Evolutionary conservation across 495 filamentous ascomycete species (phyloP).

Genomic region (Podospora comata): DNA sequence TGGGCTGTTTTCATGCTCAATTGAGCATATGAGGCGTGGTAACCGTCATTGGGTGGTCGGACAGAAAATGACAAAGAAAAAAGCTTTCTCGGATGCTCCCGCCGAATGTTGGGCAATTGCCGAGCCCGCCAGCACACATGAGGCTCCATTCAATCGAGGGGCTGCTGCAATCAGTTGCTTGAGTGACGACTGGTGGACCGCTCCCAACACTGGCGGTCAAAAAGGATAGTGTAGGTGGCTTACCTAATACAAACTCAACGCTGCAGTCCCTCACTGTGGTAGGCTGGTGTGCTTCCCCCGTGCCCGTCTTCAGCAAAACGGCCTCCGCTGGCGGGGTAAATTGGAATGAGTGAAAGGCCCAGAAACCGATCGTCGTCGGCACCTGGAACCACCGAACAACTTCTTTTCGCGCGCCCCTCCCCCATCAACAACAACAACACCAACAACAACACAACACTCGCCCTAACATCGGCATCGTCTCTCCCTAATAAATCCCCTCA

Average conservation of each 20-base stretch:
- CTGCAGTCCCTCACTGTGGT: background rate
- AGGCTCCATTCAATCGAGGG: background rate
- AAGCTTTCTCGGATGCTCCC: background rate
- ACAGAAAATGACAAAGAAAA: background rate
- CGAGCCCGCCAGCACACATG: background rate
- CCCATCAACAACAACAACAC: conserved; percentile 9
- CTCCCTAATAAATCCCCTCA: conserved; percentile 10
- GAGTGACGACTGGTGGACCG: background rate
- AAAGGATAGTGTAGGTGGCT: conserved; percentile 1
- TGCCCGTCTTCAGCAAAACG: background rate
- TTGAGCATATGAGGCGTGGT: background rate
- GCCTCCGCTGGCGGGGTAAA: conserved; percentile 20
- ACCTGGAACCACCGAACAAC: conserved; percentile 7
- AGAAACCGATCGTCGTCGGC: background rate
- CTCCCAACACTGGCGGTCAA: background rate
- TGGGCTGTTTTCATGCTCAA: background rate
- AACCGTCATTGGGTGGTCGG: too few species aligned
- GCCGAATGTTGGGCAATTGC: conserved; percentile 2
- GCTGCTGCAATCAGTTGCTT: background rate
- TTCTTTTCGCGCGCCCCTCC: conserved; percentile 12
- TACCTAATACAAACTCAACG: conserved; percentile 15
- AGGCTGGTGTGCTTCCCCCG: background rate
- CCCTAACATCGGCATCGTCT: conserved; percentile 3
- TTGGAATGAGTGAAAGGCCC: conserved; percentile 1
- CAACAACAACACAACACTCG: conserved; percentile 7